Conservation (phyloP, 1,284 basidiomycete species). For the Apiotrichum montevideense region DNA sequence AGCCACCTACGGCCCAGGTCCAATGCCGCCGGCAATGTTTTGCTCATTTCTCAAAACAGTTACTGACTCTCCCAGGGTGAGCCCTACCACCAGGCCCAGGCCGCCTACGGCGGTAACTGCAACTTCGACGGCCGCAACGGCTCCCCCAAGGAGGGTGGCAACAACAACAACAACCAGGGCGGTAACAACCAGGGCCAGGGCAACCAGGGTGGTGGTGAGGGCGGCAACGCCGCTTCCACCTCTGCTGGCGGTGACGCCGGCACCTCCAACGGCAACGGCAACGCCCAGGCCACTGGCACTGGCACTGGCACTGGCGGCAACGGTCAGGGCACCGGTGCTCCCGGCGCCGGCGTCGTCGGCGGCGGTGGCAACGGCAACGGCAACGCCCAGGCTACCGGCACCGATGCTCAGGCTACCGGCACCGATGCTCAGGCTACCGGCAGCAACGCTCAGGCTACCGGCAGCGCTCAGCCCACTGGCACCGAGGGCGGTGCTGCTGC, state of each 20-base stretch:
- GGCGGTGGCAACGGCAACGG: background rate
- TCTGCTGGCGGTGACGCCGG: background rate
- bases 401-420: constrained; percentile 12
- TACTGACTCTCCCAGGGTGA: constrained; percentile 1
- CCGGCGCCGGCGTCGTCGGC: background rate
- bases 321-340: constrained; percentile 6
- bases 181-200: background rate
- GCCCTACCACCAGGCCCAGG: constrained; percentile 6
- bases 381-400: constrained; percentile 3
- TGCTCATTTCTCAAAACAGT: background rate
- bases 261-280: background rate
- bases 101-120: background rate
- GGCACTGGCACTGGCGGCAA: constrained; percentile 20
- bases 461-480: background rate
- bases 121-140: background rate
- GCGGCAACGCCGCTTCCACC: background rate
- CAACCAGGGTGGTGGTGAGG: background rate
- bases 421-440: background rate
- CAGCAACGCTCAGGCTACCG: background rate
- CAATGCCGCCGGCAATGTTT: too few relatives aligned
- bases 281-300: constrained; percentile 10
- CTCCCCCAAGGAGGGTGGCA: background rate
- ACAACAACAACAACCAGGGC: background rate
- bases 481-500: background rate
- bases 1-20: too few relatives aligned